Base-by-base conservation (phyloP, 768 basidiomycete genomes). In the Rhodotorula paludigena region DNA sequence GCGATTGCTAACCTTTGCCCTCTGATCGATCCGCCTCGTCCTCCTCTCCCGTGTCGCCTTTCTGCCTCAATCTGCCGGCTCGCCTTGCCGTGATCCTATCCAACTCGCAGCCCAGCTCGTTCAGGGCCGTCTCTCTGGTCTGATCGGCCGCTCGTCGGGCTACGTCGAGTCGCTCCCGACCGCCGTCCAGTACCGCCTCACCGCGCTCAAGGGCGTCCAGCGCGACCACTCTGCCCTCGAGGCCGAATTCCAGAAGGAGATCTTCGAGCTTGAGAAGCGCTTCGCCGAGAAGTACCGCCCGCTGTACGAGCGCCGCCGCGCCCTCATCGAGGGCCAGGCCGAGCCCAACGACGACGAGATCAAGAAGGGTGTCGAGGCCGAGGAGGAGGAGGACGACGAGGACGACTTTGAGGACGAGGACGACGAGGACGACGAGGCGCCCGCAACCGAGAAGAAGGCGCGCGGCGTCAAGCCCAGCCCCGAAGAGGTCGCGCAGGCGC, bases 241-340 rank as follows among this genome's bases (percentile, higher is more conserved):
- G 78, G 88, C 88, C 75, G 85, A 92, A 82, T 91, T 93, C 83
- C 96, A 97, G 80, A 85, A 87, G 77, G 94, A 97, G 79, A 90
- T 92, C 76, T 82, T 96, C 53, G 90, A 93, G 79, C 83, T 98
- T 62, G 93, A 98, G 83, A 90, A 92, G 82, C 96, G 94, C 80
- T 83, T 81, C 76, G 78, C 81, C 51, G 74, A 69, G 25, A 77
- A 79, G 63, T 82, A 80, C 78, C 72, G 75, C 75, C 94, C 94
- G 52, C 80, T 96, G 54, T 96, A 92, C 80, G 85, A 88, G 74
- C 90, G 93, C 75, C 85, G 94, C 71, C 80, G 83, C 39, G 88
- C 83, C 60, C 89, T 99, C 82, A 86, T 96, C 79, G 83, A 84
- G 57, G 94, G 93, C 61, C 79, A 84, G 65, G 82, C 83, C 48